Base-by-base conservation (phyloP, 2,329 filamentous ascomycete genomes). In the Rosellinia necatrix region DNA sequence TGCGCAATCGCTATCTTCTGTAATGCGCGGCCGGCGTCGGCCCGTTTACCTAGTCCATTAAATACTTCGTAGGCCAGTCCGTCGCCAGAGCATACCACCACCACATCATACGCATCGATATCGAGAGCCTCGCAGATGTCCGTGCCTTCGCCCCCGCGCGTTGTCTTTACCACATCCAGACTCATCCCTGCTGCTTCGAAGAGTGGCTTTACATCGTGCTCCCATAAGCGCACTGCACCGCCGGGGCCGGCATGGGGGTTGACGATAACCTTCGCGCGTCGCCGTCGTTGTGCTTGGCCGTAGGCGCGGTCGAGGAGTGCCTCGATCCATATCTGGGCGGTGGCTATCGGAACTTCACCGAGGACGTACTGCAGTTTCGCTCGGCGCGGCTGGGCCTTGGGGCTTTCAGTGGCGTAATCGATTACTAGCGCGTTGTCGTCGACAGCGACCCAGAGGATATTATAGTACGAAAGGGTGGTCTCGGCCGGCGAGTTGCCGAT, bases 161-260 rank as follows among this genome's bases (percentile, higher is more conserved):
- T 81, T 1, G 96, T 96, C 46, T 78, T 79, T 61, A 90, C 83
- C 9, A 92, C 81, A 62, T 96, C 89, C 19, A 96, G 72, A 35
- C 82, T 75, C 78, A 93, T 94, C 49, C 84, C 81, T 1, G 94
- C 92, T 0, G 92, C 92, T 13, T 87, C 84, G 59, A 99, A 86
- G 29, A 99, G 82, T 7, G 93, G 92, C 67, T 88, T 86, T 41
- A 92, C 89, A 61, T 93, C 81, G 40, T 81, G 82, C 53, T 86
- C 76, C 81, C 92, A 97, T 61, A 86, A 81, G 68, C 85, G 89
- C 59, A 83, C 76, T 1, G 92, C 93, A 37, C 75, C 76, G 35
- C 93, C 93, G 37, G 91, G 89, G 0, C 94, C 94, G 12, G 92
- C 91, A 66, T 92, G 89, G 0, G 94, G 94, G 72, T 99, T 99